phyloP scores from a whole-genome alignment of 305 asterid genomes.

The Fraxinus nigra region DNA sequence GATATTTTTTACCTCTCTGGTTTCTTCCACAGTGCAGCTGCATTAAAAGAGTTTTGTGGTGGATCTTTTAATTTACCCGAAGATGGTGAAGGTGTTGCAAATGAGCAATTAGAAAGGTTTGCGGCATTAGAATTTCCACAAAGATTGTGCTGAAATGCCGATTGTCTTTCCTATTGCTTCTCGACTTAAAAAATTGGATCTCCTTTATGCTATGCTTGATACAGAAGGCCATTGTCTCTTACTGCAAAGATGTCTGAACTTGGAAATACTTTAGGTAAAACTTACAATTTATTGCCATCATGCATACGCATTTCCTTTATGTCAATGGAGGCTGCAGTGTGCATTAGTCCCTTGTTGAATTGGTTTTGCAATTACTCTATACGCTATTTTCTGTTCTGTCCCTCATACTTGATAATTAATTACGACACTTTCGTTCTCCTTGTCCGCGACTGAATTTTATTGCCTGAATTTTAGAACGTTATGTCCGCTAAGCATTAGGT shows the following conservation, averaged over 20 bases:
- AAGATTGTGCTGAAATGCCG: slow-evolving; percentile 67
- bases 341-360: neutral
- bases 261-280: slow-evolving; percentile 85
- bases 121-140: slow-evolving; percentile 51
- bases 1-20: slow-evolving; percentile 57
- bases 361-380: neutral
- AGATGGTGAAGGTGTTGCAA: slow-evolving; percentile 51
- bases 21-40: slow-evolving; percentile 54
- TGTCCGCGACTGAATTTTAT: neutral
- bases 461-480: too few relatives aligned
- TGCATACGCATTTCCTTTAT: neutral
- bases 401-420: neutral
- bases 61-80: slow-evolving; percentile 61
- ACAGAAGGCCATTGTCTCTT: slow-evolving; percentile 83
- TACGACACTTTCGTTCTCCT: neutral
- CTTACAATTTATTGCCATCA: neutral
- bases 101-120: slow-evolving; percentile 50
- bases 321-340: slow-evolving; percentile 7
- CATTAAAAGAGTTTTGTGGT: slow-evolving; percentile 84
- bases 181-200: slow-evolving; percentile 72
- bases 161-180: slow-evolving; percentile 69
- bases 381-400: neutral
- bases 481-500: neutral
- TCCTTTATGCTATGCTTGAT: slow-evolving; percentile 79
- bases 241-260: slow-evolving; percentile 71